phyloP scores from a whole-genome alignment of 2,329 filamentous ascomycete genomes.

The Fusarium irregulare region DNA sequence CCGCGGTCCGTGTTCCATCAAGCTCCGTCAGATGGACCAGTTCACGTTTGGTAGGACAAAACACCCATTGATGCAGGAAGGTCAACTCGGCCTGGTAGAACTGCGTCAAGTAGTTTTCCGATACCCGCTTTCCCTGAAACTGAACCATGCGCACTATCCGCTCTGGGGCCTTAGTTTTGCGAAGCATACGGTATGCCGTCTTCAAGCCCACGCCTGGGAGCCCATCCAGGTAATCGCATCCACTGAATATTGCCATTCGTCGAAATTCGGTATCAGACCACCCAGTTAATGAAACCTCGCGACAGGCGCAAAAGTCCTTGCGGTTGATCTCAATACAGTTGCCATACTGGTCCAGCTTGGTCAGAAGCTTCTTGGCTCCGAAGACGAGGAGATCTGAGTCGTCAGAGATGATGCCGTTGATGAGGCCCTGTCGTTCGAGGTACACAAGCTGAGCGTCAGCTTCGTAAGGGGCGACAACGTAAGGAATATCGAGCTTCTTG shows the following conservation, averaged over 20 bases:
- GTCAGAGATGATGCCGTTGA: conserved; percentile 91
- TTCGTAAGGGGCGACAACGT: conserved; percentile 96
- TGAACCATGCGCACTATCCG: conserved; percentile 83
- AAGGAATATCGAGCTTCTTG: conserved; percentile 81
- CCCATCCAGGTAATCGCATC: conserved; percentile 92
- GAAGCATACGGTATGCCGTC: conserved; percentile 89
- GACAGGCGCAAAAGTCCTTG: conserved; percentile 86
- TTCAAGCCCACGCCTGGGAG: conserved; percentile 90
- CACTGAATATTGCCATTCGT: conserved; percentile 94
- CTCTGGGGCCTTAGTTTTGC: conserved; percentile 90
- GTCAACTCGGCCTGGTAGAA: conserved; percentile 92
- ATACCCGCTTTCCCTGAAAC: conserved; percentile 90
- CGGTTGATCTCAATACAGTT: conserved; percentile 93
- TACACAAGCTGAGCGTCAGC: conserved; percentile 98
- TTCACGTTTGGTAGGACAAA: conserved; percentile 77
- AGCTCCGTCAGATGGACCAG: conserved; percentile 81
- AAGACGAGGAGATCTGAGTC: conserved; percentile 97
- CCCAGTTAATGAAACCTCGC: conserved; percentile 87
- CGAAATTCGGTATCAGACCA: conserved; percentile 95
- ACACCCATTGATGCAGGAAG: conserved; percentile 95
- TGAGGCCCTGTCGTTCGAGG: conserved; percentile 84
- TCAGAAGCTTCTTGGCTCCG: conserved; percentile 88
- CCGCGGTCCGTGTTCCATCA: conserved; percentile 69
- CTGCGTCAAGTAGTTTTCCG: conserved; percentile 80
- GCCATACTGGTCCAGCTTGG: conserved; percentile 93